phyloP scores from a whole-genome alignment of 768 basidiomycete species.

The Lactarius sp. region DNA sequence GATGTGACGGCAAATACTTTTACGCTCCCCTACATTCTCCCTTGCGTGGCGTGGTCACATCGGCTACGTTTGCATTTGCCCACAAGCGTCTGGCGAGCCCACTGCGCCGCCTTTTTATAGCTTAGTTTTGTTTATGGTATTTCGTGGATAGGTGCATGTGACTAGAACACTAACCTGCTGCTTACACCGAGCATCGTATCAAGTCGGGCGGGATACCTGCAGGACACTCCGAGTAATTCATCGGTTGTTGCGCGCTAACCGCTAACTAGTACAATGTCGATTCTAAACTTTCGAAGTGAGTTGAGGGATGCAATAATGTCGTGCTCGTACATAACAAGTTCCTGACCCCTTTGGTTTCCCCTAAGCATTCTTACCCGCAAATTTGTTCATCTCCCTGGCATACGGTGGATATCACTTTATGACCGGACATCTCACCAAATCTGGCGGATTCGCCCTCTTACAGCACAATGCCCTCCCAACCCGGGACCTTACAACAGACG shows the following conservation, averaged over 20 bases:
- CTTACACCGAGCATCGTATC: not conserved
- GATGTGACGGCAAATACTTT: not conserved
- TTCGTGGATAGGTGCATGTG: too few species aligned
- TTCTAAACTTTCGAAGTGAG: slow-evolving; percentile 3
- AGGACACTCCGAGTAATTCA: not conserved
- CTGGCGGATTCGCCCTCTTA: slow-evolving; percentile 11
- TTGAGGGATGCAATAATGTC: not conserved
- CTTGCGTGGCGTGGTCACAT: too few species aligned
- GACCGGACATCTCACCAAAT: slow-evolving; percentile 16
- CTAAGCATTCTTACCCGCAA: slow-evolving; percentile 8
- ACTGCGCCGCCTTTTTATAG: too few species aligned
- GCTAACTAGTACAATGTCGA: not conserved
- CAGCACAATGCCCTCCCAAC: slow-evolving; percentile 17
- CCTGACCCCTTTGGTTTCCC: not conserved
- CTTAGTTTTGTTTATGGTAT: too few species aligned
- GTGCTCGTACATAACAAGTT: not conserved
- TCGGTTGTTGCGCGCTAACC: not conserved
- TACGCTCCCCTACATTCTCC: too few species aligned
- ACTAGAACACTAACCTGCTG: not conserved
- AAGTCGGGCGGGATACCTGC: not conserved
- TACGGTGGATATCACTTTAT: slow-evolving; percentile 13
- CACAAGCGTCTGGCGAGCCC: too few species aligned
- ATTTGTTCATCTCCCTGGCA: slow-evolving; percentile 15
- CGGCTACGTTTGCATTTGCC: too few species aligned
- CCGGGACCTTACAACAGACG: slow-evolving; percentile 17